A percentile compares a stretch with the other conserved stretches of the same genome.
Evolutionary conservation across 345 rosid species (phyloP).

Genomic region (Gossypium raimondii): DNA sequence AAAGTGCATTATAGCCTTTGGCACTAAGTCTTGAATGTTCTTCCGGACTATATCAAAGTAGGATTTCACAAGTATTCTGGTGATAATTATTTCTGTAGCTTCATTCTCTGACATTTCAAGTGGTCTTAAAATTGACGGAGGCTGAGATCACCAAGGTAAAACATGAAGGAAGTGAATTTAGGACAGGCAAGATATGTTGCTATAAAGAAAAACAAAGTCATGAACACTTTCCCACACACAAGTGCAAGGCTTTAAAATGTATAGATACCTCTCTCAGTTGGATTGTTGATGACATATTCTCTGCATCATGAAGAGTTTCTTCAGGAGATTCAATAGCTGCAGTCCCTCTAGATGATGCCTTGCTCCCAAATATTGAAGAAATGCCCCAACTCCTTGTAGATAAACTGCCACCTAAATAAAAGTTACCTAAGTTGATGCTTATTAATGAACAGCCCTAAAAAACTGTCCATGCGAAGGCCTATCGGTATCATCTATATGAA

Average conservation of each 20-base stretch:
- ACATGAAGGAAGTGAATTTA: not conserved
- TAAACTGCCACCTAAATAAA: conserved; percentile 26
- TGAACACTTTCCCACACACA: not conserved
- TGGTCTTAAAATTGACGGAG: conserved; percentile 29
- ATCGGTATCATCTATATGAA: not conserved
- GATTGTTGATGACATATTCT: conserved; percentile 20
- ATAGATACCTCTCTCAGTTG: conserved; percentile 32
- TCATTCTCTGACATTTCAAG: conserved; percentile 29
- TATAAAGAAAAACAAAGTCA: not conserved
- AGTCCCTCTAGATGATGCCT: conserved; percentile 14
- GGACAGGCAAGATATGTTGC: not conserved
- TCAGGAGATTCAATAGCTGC: not conserved
- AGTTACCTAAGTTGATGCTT: conserved; percentile 5
- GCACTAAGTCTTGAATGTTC: conserved; percentile 35
- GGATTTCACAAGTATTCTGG: conserved; percentile 35
- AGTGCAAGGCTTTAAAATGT: not conserved
- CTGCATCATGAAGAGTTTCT: conserved; percentile 10
- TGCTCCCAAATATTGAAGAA: conserved; percentile 31
- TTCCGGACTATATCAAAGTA: conserved; percentile 37
- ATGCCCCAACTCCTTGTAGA: conserved; percentile 29
- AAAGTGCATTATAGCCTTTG: conserved; percentile 42
- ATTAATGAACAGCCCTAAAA: not conserved
- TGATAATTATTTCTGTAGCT: conserved; percentile 28
- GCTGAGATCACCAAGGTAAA: conserved; percentile 23
- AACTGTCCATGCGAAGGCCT: not conserved